Conservation (phyloP, 2,329 filamentous ascomycete genomes). For the Pseudocercospora vitis region DNA sequence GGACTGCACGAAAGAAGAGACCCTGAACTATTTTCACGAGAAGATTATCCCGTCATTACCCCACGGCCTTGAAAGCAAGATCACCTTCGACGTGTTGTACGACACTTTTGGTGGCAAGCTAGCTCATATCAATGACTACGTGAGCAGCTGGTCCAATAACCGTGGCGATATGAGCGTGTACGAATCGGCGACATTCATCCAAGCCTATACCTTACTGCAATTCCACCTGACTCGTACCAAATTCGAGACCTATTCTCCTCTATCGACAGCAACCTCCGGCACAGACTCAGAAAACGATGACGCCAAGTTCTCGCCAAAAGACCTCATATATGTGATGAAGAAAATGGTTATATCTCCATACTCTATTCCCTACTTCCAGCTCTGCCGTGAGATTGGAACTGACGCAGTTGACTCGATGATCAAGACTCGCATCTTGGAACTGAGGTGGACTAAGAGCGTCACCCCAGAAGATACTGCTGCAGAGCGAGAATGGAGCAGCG, state of each 20-base stretch:
- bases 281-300: conserved; percentile 17
- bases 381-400: conserved; percentile 24
- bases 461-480: conserved; percentile 19
- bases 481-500: conserved; percentile 20
- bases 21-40: conserved; percentile 16
- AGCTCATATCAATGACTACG: conserved; percentile 24
- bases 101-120: conserved; percentile 25
- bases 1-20: conserved; percentile 22
- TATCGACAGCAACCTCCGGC: conserved; percentile 18
- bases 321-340: conserved; percentile 24
- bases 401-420: conserved; percentile 23
- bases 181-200: conserved; percentile 22
- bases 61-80: conserved; percentile 13
- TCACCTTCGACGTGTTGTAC: conserved; percentile 22
- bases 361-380: conserved; percentile 24
- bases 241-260: conserved; percentile 21
- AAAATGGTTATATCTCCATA: conserved; percentile 19
- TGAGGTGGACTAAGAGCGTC: conserved; percentile 23
- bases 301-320: conserved; percentile 16
- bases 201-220: conserved; percentile 24
- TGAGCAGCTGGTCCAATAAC: conserved; percentile 21
- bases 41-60: conserved; percentile 17
- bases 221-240: conserved; percentile 22
- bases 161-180: conserved; percentile 19
- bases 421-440: conserved; percentile 24